Percentiles rank a stretch among this genome's conserved stretches.
These are phyloP conservation scores for Coemansia sp. DNA, from an alignment of 192 early-diverging fungal species.

Conservation along the genomic window DNA sequence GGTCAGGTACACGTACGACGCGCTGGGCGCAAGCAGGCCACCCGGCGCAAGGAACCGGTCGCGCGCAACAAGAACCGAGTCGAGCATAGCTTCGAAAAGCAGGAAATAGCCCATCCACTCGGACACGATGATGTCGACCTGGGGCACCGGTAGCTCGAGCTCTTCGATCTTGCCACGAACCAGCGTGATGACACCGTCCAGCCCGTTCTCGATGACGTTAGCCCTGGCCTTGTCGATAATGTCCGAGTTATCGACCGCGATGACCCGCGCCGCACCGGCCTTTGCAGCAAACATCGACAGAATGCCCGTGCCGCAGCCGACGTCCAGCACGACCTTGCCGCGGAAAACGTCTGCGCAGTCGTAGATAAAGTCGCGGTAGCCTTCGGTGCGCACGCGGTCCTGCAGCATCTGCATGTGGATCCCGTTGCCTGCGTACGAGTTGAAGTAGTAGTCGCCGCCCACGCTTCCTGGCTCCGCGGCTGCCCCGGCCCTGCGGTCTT, in stretches of 20 bases:
- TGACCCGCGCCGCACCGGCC: slow-evolving; percentile 94
- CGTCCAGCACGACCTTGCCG: slow-evolving; percentile 88
- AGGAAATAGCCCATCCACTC: slow-evolving; percentile 97
- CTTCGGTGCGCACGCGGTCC: slow-evolving; percentile 90
- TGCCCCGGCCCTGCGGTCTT: neutral
- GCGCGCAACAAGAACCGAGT: slow-evolving; percentile 55
- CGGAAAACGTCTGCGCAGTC: slow-evolving; percentile 79
- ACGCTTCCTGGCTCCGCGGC: neutral
- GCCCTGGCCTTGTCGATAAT: slow-evolving; percentile 62
- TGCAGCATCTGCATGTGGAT: slow-evolving; percentile 96
- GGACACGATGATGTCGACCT: slow-evolving; percentile 94
- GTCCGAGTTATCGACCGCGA: slow-evolving; percentile 71
- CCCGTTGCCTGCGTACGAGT: slow-evolving; percentile 48
- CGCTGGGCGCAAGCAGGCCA: slow-evolving; percentile 87
- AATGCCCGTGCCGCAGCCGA: slow-evolving; percentile 95
- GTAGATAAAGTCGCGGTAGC: slow-evolving; percentile 93
- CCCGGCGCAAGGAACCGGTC: slow-evolving; percentile 94
- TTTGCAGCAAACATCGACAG: slow-evolving; percentile 94
- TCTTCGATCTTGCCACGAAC: slow-evolving; percentile 86
- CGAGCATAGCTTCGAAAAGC: slow-evolving; percentile 95
- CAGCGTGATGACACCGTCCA: slow-evolving; percentile 85
- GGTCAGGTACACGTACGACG: slow-evolving; percentile 87
- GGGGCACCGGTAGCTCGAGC: slow-evolving; percentile 61
- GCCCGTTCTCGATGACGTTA: slow-evolving; percentile 74
- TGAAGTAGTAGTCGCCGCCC: slow-evolving; percentile 58